Evolutionary conservation across 768 basidiomycete species (phyloP).

Genomic region (Mycena leptocephala): DNA sequence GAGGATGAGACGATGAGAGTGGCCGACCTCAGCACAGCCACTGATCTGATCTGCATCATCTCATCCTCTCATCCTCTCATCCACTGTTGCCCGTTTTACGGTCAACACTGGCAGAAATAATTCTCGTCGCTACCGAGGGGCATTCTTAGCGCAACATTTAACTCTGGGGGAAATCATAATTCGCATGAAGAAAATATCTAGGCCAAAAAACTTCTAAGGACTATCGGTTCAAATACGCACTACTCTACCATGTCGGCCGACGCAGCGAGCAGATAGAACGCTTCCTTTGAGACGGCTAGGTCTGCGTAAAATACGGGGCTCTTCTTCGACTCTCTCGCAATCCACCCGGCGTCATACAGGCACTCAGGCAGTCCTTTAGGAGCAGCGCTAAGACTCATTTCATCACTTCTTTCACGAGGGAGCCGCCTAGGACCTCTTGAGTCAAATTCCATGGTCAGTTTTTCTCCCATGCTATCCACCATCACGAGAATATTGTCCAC

Average conservation of each 20-base stretch:
- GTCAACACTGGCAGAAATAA: neutral
- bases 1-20: too few species aligned
- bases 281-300: neutral
- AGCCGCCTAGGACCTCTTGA: neutral
- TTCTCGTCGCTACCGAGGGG: too few species aligned
- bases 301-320: conserved; percentile 2
- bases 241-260: neutral
- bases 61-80: too few species aligned
- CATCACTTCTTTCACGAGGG: neutral
- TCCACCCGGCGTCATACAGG: neutral
- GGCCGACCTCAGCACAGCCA: too few species aligned
- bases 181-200: too few species aligned
- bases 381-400: neutral
- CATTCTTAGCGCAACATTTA: neutral
- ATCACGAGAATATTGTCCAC: neutral
- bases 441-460: neutral
- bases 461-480: neutral
- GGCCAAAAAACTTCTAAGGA: neutral
- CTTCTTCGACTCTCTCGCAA: neutral
- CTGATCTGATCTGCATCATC: too few species aligned
- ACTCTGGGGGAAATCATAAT: neutral
- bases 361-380: neutral
- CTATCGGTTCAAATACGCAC: neutral
- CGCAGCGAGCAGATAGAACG: neutral
- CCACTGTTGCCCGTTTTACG: neutral